Evolutionary conservation across 176 grass and related monocot species (phyloP), one percentile per base, ranked within the genome.

Genomic region (Themeda triandra): DNA sequence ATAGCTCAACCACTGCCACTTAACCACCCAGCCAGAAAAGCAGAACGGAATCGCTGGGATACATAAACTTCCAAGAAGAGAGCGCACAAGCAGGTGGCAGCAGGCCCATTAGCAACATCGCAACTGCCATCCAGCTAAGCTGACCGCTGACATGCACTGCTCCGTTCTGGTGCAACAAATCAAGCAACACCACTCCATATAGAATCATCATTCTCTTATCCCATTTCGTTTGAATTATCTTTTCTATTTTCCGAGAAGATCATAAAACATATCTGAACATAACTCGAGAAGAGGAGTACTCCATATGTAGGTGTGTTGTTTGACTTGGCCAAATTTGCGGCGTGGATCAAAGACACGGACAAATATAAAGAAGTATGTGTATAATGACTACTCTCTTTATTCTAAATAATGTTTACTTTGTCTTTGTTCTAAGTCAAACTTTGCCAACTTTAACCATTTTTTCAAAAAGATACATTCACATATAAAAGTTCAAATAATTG

Each of bases 101-200:
- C 40, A 75, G 31, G 44, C 5, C 13, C 40, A 64, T 40, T 53
- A 68, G n/a, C 62, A 85, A 81, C 63, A 5, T 75, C 77, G 29
- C 63, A 76, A 81, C 49, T 76, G 77, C 42, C 63, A 41, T 54
- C 77, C 77, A 85, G 63, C 69, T 81, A 69, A 63, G 28, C 44
- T 56, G 75, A 80, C 79, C 63, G 28, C 44, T 56, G 75, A 80
- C 79, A 74, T 66, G 82, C 59, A 17, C 32, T 78, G 59, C 29
- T 66, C 56, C 37, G 29, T 0, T 79, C 67, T 48, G 10, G 23
- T 60, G 56, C 10, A 25, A 25, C 54, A 59, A 59, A 75, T 80
- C 60, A 18, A 36, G 9, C 45, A 69, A 21, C 75, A 59, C 18
- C 75, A 58, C 53, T 58, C 54, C 54, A n/a, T 56, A 51, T 53